Evolutionary conservation across 441 rosid species (phyloP).

Genomic region (Pelargonium myrrhifolium): DNA sequence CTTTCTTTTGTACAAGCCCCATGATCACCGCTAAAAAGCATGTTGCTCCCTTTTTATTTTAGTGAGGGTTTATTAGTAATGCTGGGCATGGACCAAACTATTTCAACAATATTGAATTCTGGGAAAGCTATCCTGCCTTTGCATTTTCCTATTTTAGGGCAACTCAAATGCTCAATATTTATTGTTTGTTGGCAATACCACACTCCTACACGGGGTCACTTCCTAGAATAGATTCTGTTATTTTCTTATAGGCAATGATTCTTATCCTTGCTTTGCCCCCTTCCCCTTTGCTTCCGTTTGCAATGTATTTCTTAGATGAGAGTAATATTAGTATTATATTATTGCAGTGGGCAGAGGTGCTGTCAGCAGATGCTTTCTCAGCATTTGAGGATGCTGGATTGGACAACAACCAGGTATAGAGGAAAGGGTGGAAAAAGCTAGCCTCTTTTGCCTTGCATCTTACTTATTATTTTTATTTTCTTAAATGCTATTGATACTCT

Average conservation of each 20-base stretch:
- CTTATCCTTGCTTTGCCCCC: neutral
- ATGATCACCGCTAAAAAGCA: neutral
- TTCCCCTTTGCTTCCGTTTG: neutral
- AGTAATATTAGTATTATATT: neutral
- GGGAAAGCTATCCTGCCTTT: too few relatives aligned
- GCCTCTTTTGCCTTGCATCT: neutral
- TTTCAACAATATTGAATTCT: too few relatives aligned
- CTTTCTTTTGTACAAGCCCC: neutral
- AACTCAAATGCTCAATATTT: too few relatives aligned
- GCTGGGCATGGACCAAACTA: neutral
- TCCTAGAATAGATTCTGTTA: neutral
- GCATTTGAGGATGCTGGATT: conserved; percentile 94
- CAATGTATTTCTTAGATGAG: neutral
- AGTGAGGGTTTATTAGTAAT: too few relatives aligned
- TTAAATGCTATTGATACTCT: too few relatives aligned
- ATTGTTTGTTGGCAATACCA: too few relatives aligned
- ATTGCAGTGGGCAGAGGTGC: conserved; percentile 94
- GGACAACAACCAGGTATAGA: conserved; percentile 54
- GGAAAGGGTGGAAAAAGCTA: neutral
- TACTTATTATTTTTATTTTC: neutral
- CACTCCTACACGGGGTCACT: too few relatives aligned
- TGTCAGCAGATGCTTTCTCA: conserved; percentile 96
- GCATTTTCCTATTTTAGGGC: too few relatives aligned
- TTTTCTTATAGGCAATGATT: neutral
- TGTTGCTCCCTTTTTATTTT: too few relatives aligned